Evolutionary conservation across 2,329 filamentous ascomycete species (phyloP).

Genomic region (Beauveria asiatica): DNA sequence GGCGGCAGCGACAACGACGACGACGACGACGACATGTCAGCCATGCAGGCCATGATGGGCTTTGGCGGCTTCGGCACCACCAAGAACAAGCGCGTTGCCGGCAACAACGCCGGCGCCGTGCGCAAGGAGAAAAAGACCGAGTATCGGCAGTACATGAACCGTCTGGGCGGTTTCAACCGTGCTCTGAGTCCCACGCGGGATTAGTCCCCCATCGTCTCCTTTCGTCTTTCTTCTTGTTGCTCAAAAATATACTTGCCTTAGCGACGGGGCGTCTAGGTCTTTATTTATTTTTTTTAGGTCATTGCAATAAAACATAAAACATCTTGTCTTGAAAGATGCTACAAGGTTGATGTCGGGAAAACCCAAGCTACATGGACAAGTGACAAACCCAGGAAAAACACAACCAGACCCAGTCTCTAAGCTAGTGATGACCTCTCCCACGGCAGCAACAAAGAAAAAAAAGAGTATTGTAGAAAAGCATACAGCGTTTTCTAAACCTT

Average conservation of each 20-base stretch:
- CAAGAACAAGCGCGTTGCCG: slow-evolving; percentile 79
- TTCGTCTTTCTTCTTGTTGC: background rate
- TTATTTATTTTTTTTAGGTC: too few relatives aligned
- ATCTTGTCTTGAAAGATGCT: too few relatives aligned
- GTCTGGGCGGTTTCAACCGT: slow-evolving; percentile 72
- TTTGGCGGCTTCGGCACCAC: slow-evolving; percentile 81
- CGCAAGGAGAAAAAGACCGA: slow-evolving; percentile 89
- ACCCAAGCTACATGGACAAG: too few relatives aligned
- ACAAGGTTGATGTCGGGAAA: too few relatives aligned
- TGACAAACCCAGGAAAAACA: too few relatives aligned
- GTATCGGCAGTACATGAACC: slow-evolving; percentile 96
- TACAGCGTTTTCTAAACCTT: background rate
- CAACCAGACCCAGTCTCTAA: too few relatives aligned
- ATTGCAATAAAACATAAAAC: too few relatives aligned
- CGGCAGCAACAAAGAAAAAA: too few relatives aligned
- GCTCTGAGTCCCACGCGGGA: slow-evolving; percentile 54
- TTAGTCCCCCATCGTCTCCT: background rate
- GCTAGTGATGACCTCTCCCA: too few relatives aligned
- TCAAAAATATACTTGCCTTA: background rate
- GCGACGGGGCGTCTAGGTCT: background rate
- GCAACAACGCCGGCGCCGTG: slow-evolving; percentile 76
- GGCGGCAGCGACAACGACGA: slow-evolving; percentile 10
- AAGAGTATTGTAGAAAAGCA: background rate
- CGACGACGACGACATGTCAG: slow-evolving; percentile 58
- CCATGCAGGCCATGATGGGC: slow-evolving; percentile 82